Base-by-base conservation (phyloP, 345 rosid genomes). In the Viola odorata region DNA sequence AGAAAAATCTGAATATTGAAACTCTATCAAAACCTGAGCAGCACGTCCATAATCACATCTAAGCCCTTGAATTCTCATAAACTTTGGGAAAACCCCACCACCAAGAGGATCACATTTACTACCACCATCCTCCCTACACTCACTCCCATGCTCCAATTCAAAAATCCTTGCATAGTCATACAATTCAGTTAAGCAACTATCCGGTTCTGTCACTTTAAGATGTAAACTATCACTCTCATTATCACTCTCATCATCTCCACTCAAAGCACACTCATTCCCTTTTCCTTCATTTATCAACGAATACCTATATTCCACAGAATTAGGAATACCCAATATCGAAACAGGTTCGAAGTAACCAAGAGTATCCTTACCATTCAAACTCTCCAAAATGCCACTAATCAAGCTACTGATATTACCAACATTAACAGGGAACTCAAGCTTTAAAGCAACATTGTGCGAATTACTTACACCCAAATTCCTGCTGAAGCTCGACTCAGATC, bases 371-470 rank as follows among this genome's bases (percentile, higher is more conserved):
- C 50, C 53, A 63, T 67, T 71, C 50, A 81, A 53, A 57, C 84
- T 84, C 70, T 82, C 87, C 55, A 92, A 66, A 60, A 63, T 55
- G 64, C 96, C 98, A 50, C 64, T 76, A 37, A 89, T 82, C 65
- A 92, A 77, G 67, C 78, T 79, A 60, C 83, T 83, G 60, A 73
- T 67, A 58, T 84, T 75, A 69, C 77, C 74, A 9, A 66, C 67
- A 3, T 73, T 66, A 13, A 41, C 69, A 1, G 94, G 82, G 69
- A 80, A 87, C 63, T 74, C 75, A 58, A 87, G 83, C 88, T 81
- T 66, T 41, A 92, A 75, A 73, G 79, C 84, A 66, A 61, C 89
- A 72, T 78, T 53, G 32, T 23, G 32, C 16, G 66, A 54, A 45
- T 64, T 40, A 64, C 60, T 61, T 12, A 66, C 60, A 58, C 40